Conservation (phyloP, 2,329 filamentous ascomycete genomes). For the Neurospora crassa region DNA sequence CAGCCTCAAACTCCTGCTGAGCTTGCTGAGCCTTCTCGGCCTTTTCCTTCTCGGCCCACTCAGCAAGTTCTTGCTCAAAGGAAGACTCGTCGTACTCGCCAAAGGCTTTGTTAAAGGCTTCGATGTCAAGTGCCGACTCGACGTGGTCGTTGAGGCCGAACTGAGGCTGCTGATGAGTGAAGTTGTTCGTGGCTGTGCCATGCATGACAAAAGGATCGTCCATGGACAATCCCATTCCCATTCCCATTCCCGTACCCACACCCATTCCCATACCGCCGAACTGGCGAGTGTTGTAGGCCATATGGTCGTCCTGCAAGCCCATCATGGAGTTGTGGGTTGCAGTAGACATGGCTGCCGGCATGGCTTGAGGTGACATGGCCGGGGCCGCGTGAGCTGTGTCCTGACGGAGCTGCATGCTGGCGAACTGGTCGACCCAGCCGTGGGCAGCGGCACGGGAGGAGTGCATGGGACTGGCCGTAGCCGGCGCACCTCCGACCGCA, state of each 20-base stretch:
- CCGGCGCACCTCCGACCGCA: neutral
- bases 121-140: conserved; percentile 8
- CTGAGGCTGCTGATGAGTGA: conserved; percentile 4
- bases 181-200: conserved; percentile 2
- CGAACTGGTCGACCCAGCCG: conserved; percentile 17
- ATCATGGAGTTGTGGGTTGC: neutral
- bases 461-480: neutral
- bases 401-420: conserved; percentile 12
- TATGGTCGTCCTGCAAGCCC: neutral
- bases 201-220: neutral
- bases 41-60: conserved; percentile 8
- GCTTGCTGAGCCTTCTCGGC: conserved; percentile 2
- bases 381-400: neutral
- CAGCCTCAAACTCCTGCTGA: conserved; percentile 10
- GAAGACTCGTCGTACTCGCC: conserved; percentile 19
- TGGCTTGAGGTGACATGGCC: neutral
- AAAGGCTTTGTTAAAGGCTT: conserved; percentile 21
- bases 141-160: neutral
- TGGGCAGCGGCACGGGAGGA: conserved; percentile 4
- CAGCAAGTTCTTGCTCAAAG: conserved; percentile 13
- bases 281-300: neutral
- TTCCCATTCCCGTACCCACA: neutral
- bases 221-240: neutral
- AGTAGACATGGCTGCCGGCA: neutral
- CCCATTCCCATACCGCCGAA: neutral